These are phyloP conservation scores for Starmerella apis DNA, from an alignment of 805 yeast species.

Conservation along the genomic window DNA sequence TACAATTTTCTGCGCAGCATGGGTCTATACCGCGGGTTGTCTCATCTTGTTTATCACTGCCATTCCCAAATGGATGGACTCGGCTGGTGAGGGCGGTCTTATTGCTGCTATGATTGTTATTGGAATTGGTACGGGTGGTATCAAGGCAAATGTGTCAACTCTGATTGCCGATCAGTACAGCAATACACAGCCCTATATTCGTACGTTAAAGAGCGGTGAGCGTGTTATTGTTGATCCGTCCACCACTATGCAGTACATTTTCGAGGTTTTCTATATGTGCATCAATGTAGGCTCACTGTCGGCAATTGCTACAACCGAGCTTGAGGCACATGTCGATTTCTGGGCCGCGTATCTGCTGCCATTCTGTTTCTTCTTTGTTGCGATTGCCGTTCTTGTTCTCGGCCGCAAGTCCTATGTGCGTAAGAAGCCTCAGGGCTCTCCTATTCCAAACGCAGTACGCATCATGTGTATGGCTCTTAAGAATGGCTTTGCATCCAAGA, in stretches of 20 bases:
- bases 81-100: slow-evolving; percentile 54
- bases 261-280: slow-evolving; percentile 66
- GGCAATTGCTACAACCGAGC: slow-evolving; percentile 64
- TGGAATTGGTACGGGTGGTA: slow-evolving; percentile 73
- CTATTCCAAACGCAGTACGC: slow-evolving; percentile 45
- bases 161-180: slow-evolving; percentile 67
- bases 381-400: slow-evolving; percentile 40
- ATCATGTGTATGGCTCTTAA: slow-evolving; percentile 37
- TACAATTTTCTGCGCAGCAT: slow-evolving; percentile 53
- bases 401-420: slow-evolving; percentile 50
- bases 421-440: slow-evolving; percentile 52
- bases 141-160: slow-evolving; percentile 65
- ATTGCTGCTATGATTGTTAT: slow-evolving; percentile 46
- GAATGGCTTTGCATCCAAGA: slow-evolving; percentile 35
- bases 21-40: slow-evolving; percentile 51
- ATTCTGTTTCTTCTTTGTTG: slow-evolving; percentile 55
- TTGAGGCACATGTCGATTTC: slow-evolving; percentile 52
- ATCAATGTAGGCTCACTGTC: slow-evolving; percentile 67
- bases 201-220: slow-evolving; percentile 50
- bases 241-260: slow-evolving; percentile 60
- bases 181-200: slow-evolving; percentile 48
- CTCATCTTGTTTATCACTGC: slow-evolving; percentile 60
- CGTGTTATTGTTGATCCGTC: slow-evolving; percentile 60
- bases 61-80: slow-evolving; percentile 45
- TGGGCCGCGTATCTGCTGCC: slow-evolving; percentile 65